A percentile compares a stretch with the other conserved stretches of the same genome.
Conservation (phyloP, 805 yeast genomes). For the Brettanomyces bruxellensis region DNA sequence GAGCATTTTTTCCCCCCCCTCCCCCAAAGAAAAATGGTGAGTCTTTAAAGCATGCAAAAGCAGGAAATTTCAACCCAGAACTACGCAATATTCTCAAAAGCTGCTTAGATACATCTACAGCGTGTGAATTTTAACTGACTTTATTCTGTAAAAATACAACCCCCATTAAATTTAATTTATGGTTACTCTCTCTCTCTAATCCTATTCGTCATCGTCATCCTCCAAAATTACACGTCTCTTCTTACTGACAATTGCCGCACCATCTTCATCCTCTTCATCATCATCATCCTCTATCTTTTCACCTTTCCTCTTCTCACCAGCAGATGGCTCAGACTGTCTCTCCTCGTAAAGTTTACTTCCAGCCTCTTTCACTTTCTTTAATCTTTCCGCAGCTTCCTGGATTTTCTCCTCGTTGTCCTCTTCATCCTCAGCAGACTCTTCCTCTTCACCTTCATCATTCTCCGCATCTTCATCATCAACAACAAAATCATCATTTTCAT, state of each 20-base stretch:
- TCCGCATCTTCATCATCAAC: conserved; percentile 28
- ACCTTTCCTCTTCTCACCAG: conserved; percentile 41
- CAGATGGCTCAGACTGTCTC: conserved; percentile 36
- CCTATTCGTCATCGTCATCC: conserved; percentile 47
- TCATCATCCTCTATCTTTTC: conserved; percentile 28
- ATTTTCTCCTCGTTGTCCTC: conserved; percentile 29
- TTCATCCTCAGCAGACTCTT: conserved; percentile 10
- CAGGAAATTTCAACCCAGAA: no score
- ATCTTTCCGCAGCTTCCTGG: conserved; percentile 49
- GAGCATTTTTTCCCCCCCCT: no score
- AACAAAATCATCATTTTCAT: conserved; percentile 26
- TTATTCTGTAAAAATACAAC: no score
- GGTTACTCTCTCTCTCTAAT: not conserved
- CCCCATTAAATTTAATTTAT: no score
- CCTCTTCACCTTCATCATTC: conserved; percentile 10
- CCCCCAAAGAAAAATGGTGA: no score
- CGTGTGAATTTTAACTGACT: no score
- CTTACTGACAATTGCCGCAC: conserved; percentile 28
- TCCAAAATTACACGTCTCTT: conserved; percentile 26
- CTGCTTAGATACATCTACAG: no score
- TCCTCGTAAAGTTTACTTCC: conserved; percentile 46
- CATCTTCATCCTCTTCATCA: not conserved
- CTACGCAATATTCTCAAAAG: no score
- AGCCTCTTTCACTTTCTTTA: conserved; percentile 43
- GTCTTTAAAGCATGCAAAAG: no score